A percentile compares a stretch with the other conserved stretches of the same genome.
These are phyloP conservation scores for Erodium maritimum DNA, from an alignment of 345 rosid genomes.

Conservation along the genomic window DNA sequence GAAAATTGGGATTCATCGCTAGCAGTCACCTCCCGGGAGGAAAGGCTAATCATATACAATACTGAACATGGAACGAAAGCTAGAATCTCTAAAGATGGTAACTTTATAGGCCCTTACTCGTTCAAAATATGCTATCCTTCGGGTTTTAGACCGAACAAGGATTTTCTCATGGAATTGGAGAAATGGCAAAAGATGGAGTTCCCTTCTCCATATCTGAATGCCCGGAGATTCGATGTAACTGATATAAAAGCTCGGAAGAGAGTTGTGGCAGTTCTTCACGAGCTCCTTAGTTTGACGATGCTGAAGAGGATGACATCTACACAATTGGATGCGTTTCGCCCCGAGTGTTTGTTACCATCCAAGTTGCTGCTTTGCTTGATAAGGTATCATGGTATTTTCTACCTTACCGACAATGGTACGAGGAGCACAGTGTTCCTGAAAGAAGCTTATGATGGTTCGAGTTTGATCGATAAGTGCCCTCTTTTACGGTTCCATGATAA, in stretches of 20 bases:
- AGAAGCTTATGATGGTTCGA: slow-evolving; percentile 65
- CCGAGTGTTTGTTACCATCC: slow-evolving; percentile 58
- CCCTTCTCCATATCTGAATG: slow-evolving; percentile 86
- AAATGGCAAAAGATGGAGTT: slow-evolving; percentile 94
- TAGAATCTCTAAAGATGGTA: slow-evolving; percentile 74
- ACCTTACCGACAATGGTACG: slow-evolving; percentile 84
- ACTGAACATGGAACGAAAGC: slow-evolving; percentile 22
- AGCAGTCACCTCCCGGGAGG: slow-evolving; percentile 59
- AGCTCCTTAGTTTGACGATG: slow-evolving; percentile 69
- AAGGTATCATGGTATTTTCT: slow-evolving; percentile 80
- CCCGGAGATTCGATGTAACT: slow-evolving; percentile 58
- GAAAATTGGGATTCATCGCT: slow-evolving; percentile 89
- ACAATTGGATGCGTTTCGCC: slow-evolving; percentile 64
- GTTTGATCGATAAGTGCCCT: slow-evolving; percentile 63
- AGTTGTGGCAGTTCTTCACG: slow-evolving; percentile 82
- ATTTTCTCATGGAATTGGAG: slow-evolving; percentile 56
- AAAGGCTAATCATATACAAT: slow-evolving; percentile 20
- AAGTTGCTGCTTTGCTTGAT: slow-evolving; percentile 72
- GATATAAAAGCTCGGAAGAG: slow-evolving; percentile 81
- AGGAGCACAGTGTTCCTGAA: slow-evolving; percentile 81
- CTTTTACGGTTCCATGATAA: slow-evolving; percentile 45
- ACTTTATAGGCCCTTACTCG: slow-evolving; percentile 53
- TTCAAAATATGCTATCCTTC: slow-evolving; percentile 54
- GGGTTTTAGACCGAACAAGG: slow-evolving; percentile 74
- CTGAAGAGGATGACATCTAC: slow-evolving; percentile 65